Percentiles rank a stretch among this genome's conserved stretches.
phyloP scores from a whole-genome alignment of 2,329 filamentous ascomycete species.

The Cercospora brassicicola region DNA sequence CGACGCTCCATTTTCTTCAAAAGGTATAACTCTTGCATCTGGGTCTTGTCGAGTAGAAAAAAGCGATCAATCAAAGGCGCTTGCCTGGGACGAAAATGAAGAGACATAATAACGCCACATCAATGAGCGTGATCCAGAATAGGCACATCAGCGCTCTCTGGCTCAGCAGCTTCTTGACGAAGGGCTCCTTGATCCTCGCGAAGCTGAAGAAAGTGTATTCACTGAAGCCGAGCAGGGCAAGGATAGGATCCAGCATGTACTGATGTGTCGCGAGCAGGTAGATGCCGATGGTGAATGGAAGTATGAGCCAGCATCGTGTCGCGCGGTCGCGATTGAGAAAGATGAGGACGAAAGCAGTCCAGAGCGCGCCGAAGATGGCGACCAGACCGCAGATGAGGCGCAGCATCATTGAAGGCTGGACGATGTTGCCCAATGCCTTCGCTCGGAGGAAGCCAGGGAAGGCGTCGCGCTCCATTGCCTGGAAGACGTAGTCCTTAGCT shows the following conservation, averaged over 20 bases:
- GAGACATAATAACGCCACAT: conserved; percentile 78
- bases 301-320: conserved; percentile 82
- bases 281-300: conserved; percentile 88
- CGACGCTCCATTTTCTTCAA: background rate
- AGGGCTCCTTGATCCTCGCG: conserved; percentile 82
- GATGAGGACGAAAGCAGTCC: conserved; percentile 90
- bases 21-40: background rate
- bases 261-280: conserved; percentile 91
- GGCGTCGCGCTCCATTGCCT: conserved; percentile 99
- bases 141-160: conserved; percentile 83
- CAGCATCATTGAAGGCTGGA: conserved; percentile 84
- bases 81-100: conserved; percentile 96
- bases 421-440: conserved; percentile 93
- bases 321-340: conserved; percentile 75
- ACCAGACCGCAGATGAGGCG: conserved; percentile 82
- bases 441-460: conserved; percentile 93
- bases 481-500: conserved; percentile 98
- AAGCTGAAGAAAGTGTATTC: conserved; percentile 97
- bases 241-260: conserved; percentile 88
- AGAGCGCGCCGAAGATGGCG: conserved; percentile 87
- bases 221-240: conserved; percentile 85
- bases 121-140: conserved; percentile 70
- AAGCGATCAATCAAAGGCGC: conserved; percentile 56
- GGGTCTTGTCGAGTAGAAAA: background rate
- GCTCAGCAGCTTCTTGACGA: conserved; percentile 77